Base-by-base conservation (phyloP, 495 filamentous ascomycete species). In the Penicillium ucsense region DNA sequence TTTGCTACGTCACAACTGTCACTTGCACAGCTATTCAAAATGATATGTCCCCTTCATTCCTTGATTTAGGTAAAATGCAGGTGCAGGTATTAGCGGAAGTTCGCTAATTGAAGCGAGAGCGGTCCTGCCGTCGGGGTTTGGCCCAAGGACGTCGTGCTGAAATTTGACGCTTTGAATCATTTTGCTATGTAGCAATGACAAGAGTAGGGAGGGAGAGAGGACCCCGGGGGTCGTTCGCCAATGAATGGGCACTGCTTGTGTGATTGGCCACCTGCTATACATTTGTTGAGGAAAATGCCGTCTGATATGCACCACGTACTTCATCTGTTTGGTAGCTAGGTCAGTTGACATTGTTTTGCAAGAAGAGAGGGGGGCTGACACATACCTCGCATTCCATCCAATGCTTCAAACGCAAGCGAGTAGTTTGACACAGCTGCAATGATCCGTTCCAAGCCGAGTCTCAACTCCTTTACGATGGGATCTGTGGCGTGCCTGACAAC, bases 311-410 rank as follows among this genome's bases (percentile, higher is more conserved):
- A 46, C 67, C 65, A 57, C 67, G 61, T 36, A 73, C 70, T 59
- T 70, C 67, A 49, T 73, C 70, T 73, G 45, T 6, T 8, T 29
- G 33, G 45, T 34, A 9, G 43, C 59, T 45, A 56, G 52, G 33
- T 6, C 44, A 43, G 7, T 34, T 6, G n/a, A n/a, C 6, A 29
- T 37, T 6, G 1, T 7, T 39, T 45, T 37, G 31, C 38, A n/a
- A 29, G 44, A 41, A 32, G 11, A 38, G 35, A 8, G 27, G 37
- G 9, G 29, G n/a, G 43, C 2, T 6, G 10, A 20, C 36, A 59
- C 54, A 58, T 47, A 81, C 79, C 77, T 76, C 76, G 71, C 79
- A 82, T 81, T 12, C 79, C 79, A 50, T 73, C 73, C 46, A 82
- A 60, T 5, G 78, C 79, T 61, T 82, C 79, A 48, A 77, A 82